These are phyloP conservation scores for Naegleria lovaniensis DNA, from an alignment of 208 protist species.

Conservation along the genomic window DNA sequence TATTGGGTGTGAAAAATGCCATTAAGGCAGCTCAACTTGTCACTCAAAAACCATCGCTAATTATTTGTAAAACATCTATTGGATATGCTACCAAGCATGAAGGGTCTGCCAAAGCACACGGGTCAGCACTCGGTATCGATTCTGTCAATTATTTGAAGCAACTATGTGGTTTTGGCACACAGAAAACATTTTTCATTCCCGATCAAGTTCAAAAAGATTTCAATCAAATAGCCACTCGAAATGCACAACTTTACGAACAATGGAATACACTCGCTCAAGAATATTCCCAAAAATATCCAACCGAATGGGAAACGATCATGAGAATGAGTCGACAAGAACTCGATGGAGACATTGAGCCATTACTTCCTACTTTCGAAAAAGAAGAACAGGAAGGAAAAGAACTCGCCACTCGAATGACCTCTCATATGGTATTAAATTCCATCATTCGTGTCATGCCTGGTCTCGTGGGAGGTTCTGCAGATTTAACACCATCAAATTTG, in stretches of 20 bases:
- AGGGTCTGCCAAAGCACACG: constrained; percentile 90
- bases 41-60: constrained; percentile 87
- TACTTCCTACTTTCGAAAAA: not conserved
- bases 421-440: constrained; percentile 70
- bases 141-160: constrained; percentile 81
- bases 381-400: constrained; percentile 7
- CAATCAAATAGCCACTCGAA: constrained; percentile 45
- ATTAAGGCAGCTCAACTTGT: constrained; percentile 71
- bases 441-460: constrained; percentile 73
- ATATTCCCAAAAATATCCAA: constrained; percentile 61
- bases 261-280: constrained; percentile 68
- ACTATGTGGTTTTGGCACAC: constrained; percentile 76
- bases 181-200: constrained; percentile 80
- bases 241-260: constrained; percentile 41
- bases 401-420: constrained; percentile 81
- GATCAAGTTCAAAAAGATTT: constrained; percentile 68
- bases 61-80: constrained; percentile 85
- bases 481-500: constrained; percentile 93
- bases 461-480: constrained; percentile 93
- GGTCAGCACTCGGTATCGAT: constrained; percentile 86
- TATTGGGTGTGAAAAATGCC: constrained; percentile 68
- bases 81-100: constrained; percentile 81
- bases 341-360: constrained; percentile 44
- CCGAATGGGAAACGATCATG: constrained; percentile 55
- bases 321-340: constrained; percentile 66